These are phyloP conservation scores for Fraxinus excelsior DNA, from an alignment of 257 asterid species.

Conservation along the genomic window DNA sequence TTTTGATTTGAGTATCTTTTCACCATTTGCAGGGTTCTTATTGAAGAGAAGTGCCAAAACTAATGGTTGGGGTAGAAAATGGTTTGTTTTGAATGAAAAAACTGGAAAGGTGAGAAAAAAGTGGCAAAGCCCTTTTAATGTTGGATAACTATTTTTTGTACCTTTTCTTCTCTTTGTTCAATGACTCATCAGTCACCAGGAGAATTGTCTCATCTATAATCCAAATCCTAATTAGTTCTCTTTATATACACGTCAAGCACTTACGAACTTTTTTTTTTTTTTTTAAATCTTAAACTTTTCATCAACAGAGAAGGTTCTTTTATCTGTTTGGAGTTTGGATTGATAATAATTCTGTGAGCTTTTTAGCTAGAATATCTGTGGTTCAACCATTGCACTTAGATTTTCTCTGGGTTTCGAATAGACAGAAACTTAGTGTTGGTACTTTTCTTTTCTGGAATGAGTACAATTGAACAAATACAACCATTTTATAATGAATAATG, in stretches of 20 bases:
- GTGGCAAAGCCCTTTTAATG: neutral
- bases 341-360: neutral
- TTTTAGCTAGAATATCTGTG: neutral
- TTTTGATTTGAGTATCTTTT: slow-evolving; percentile 12
- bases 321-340: neutral
- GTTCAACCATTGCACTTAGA: neutral
- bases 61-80: slow-evolving; percentile 85
- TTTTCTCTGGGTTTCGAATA: neutral
- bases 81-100: slow-evolving; percentile 96
- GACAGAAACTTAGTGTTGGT: neutral
- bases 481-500: neutral
- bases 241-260: neutral
- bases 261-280: neutral
- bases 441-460: neutral
- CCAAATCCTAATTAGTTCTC: neutral
- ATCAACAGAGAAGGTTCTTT: neutral
- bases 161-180: slow-evolving; percentile 15
- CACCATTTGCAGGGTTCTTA: slow-evolving; percentile 62
- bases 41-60: slow-evolving; percentile 87
- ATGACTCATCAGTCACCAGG: neutral
- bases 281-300: neutral
- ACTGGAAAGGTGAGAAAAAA: slow-evolving; percentile 80
- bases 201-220: neutral
- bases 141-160: neutral
- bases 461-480: neutral